Base-by-base conservation (phyloP, 192 early-diverging fungal species). In the Coemansia sp. region DNA sequence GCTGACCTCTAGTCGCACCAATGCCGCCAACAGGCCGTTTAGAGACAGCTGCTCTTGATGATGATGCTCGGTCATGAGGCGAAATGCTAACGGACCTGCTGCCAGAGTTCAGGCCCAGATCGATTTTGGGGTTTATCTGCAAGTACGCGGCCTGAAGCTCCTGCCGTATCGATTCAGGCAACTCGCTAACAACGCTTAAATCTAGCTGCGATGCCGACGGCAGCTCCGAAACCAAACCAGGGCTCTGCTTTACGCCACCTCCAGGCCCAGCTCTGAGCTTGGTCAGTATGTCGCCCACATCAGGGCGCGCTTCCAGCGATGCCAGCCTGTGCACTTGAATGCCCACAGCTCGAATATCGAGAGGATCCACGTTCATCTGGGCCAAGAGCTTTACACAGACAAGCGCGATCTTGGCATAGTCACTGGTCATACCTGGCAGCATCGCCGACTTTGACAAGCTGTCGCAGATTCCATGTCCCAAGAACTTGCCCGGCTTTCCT, bases 401-500 rank as follows among this genome's bases (percentile, higher is more conserved):
- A 0, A 42, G 28, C 3, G 72, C 45, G 13, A 81, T 65, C 52
- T 78, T 42, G 6, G 68, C 69, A n/a, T 64, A 52, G 50, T 86
- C 83, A 57, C 84, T 72, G 11, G 87, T 88, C 60, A 78, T 73
- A 12, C 60, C 58, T 12, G 77, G 70, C 7, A 89, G 38, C 18
- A 76, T 70, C 26, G 65, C 73, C 6, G 86, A 85, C 52, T 84
- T 85, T 21, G 83, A 82, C 61, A 87, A 74, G 25, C 66, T 83
- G 61, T 92, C 89, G 21, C 85, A 86, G 18, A 83, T 70, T 3
- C 90, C 90, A 66, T 88, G 86, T 0, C 90, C 90, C 25, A 92
- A 63, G 55, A 87, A 84, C 38, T 90, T 92, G 28, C 25, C 72
- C 0, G 85, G 75, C 45, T 83, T 85, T 0, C 66, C 74, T 7